A percentile compares a stretch with the other conserved stretches of the same genome.
These are phyloP conservation scores for Phyllosticta capitalensis DNA, from an alignment of 2,329 filamentous ascomycete species.

Conservation along the genomic window DNA sequence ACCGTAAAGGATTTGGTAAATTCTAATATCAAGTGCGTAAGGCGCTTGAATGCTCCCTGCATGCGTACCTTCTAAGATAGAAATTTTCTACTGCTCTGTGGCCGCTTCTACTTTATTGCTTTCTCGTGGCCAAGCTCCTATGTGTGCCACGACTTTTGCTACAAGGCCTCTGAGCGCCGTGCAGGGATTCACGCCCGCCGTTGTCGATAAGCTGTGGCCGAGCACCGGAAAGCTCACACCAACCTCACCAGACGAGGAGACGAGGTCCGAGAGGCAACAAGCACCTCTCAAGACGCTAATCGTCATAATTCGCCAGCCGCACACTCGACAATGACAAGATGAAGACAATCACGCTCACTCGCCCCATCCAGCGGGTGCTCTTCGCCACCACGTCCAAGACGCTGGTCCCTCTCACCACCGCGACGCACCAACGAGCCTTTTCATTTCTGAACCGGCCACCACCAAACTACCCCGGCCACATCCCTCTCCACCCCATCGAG, in stretches of 20 bases:
- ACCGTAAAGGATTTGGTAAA: no score
- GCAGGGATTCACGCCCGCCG: not conserved
- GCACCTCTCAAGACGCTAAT: not conserved
- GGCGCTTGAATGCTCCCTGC: no score
- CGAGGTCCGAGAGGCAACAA: not conserved
- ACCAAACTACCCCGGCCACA: conserved; percentile 85
- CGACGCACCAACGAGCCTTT: conserved; percentile 38
- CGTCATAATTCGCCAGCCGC: not conserved
- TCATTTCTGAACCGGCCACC: conserved; percentile 76
- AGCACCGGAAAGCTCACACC: not conserved
- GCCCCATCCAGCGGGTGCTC: not conserved
- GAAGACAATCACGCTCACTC: conserved; percentile 3
- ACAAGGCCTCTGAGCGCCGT: no score
- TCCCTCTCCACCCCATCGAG: conserved; percentile 74
- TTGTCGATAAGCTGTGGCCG: not conserved
- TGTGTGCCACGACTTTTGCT: no score
- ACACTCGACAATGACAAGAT: conserved; percentile 4
- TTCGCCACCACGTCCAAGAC: not conserved
- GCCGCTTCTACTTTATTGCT: no score
- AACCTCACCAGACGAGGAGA: not conserved
- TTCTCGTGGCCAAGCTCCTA: no score
- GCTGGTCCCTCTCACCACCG: not conserved
- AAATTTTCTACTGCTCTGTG: no score
- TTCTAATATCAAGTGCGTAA: no score
- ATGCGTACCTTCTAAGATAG: no score